phyloP scores from a whole-genome alignment of 208 protist genomes.

The Phytomonas francai region DNA sequence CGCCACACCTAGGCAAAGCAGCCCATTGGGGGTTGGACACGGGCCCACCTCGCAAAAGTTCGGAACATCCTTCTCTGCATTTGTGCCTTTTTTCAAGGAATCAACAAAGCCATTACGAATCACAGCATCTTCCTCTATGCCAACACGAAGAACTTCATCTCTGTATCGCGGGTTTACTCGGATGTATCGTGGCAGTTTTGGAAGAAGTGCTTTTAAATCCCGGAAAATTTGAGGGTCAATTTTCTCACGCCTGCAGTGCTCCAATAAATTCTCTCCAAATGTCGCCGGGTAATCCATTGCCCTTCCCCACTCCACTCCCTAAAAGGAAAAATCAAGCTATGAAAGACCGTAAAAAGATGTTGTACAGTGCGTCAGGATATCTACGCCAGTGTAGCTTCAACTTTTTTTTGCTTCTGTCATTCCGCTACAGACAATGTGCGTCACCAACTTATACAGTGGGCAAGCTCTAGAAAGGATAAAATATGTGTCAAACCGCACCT shows the following conservation, averaged over 20 bases:
- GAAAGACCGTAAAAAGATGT: too few species aligned
- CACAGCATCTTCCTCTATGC: constrained; percentile 12
- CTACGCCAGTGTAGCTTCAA: too few species aligned
- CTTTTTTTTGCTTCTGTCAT: too few species aligned
- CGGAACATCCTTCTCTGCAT: neutral
- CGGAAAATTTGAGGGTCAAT: constrained; percentile 49
- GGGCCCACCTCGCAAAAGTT: neutral
- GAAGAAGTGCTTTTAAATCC: constrained; percentile 22
- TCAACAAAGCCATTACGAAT: neutral
- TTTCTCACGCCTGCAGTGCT: constrained; percentile 33
- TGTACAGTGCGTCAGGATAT: too few species aligned
- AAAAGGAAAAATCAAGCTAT: too few species aligned
- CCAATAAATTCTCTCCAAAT: constrained; percentile 40
- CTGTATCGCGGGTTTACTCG: constrained; percentile 34
- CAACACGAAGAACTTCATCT: constrained; percentile 5
- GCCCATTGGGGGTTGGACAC: neutral
- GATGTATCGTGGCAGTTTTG: constrained; percentile 34
- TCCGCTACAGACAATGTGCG: neutral
- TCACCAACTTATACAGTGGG: neutral
- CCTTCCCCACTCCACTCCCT: too few species aligned
- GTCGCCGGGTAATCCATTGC: constrained; percentile 31
- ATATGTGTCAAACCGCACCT: neutral
- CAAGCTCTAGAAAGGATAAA: neutral
- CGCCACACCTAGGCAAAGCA: constrained; percentile 11
- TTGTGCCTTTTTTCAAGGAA: neutral